phyloP scores from a whole-genome alignment of 805 yeast species.

The Starmerella lactis-condensi region DNA sequence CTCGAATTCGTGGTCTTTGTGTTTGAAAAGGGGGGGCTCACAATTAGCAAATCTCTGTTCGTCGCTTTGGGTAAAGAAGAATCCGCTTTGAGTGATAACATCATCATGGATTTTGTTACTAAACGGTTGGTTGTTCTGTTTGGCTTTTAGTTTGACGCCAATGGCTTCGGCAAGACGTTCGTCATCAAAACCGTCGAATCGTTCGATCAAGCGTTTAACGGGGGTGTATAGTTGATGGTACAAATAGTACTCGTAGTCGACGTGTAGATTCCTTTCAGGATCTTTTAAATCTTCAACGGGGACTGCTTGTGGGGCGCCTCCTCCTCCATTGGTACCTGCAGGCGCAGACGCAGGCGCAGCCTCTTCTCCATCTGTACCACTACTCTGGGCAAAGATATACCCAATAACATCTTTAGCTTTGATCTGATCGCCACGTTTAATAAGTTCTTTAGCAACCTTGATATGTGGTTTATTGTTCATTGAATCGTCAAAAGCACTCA shows the following conservation, averaged over 20 bases:
- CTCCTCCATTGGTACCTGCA: too few relatives aligned
- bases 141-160: constrained; percentile 62
- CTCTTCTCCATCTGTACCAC: constrained; percentile 19
- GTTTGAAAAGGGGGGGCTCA: constrained; percentile 32
- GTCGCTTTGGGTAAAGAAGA: too few relatives aligned
- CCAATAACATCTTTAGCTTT: constrained; percentile 83
- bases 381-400: constrained; percentile 51
- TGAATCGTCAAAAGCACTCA: constrained; percentile 49
- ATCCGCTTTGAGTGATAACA: too few relatives aligned
- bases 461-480: constrained; percentile 49
- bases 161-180: constrained; percentile 57
- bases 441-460: constrained; percentile 68
- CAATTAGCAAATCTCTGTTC: constrained; percentile 61
- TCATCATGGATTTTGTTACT: not conserved
- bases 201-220: constrained; percentile 66
- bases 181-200: constrained; percentile 72
- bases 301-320: too few relatives aligned
- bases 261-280: constrained; percentile 33
- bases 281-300: constrained; percentile 53
- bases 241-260: constrained; percentile 64
- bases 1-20: constrained; percentile 30
- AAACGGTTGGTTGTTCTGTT: constrained; percentile 1
- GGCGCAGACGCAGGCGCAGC: constrained; percentile 44
- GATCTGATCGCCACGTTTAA: constrained; percentile 68
- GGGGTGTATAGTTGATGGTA: constrained; percentile 84